Base-by-base conservation (phyloP, 2,329 filamentous ascomycete genomes). In the Talaromyces amestolkiae region DNA sequence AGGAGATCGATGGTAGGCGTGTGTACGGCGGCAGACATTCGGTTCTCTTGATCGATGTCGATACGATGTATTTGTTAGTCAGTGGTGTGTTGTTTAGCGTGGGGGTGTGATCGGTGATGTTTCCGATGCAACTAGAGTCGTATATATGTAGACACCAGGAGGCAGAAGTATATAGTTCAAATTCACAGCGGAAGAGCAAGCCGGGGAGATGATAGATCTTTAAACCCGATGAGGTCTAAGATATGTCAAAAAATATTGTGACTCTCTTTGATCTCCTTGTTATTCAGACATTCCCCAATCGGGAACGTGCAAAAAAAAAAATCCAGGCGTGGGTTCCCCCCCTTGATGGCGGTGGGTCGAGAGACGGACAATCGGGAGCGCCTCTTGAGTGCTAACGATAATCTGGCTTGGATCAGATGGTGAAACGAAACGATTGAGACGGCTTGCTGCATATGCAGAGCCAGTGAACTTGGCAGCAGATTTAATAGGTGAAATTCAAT, bases 21-120 rank as follows among this genome's bases (percentile, higher is more conserved):
- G 68, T 79, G 76, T 37, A 80, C 71, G 47, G 77, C 73, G 19
- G 73, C 74, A 31, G 78, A 75, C 78, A 80, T 80, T 65, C 35
- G 35, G 31, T n/a, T 39, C 22, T 17, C 3, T 10, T 72, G 69
- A 39, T 31, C 27, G 27, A 31, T 31, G 27, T 7, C 27, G 27
- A 33, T 19, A 13, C 9, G 3, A 37, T 0, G 17, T 31, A 7
- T 31, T 31, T 31, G 7, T 31, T 6, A 45, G 17, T 58, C 11
- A n/a, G 35, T 35, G 19, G 33, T 31, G n/a, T 45, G 22, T 10
- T 24, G 9, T 35, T 11, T 10, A 5, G 4, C n/a, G 54, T 15
- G 54, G 33, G 22, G 33, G 54, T 17, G 33, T 19, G 22, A 19
- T 35, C 31, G 45, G 59, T 17, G 19, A 59, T 45, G 19, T 8